Percentiles rank a stretch among this genome's conserved stretches.
phyloP scores from a whole-genome alignment of 345 rosid species.

The rapeseed (Brassica napus) region DNA sequence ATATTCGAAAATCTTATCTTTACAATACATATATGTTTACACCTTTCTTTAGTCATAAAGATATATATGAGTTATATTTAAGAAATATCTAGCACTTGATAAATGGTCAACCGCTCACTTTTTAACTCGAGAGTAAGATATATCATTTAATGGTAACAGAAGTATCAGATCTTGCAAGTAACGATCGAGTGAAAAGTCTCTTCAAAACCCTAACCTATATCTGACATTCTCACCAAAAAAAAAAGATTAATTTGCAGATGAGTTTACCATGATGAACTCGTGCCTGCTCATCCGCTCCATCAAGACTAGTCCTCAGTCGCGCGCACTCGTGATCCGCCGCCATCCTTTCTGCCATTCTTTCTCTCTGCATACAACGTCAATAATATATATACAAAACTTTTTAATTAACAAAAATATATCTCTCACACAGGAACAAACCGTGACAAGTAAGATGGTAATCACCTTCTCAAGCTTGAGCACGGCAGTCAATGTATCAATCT shows the following conservation, averaged over 20 bases:
- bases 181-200: not conserved
- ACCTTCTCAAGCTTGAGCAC: conserved; percentile 8
- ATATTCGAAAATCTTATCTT: not conserved
- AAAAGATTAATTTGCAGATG: not conserved
- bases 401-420: not conserved
- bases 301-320: conserved; percentile 50
- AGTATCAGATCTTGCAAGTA: not conserved
- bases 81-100: not conserved
- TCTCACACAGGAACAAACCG: too few relatives aligned
- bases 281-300: conserved; percentile 64
- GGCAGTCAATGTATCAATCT: not conserved
- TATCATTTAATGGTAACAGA: not conserved
- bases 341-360: too few relatives aligned
- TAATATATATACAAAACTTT: not conserved
- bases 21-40: not conserved
- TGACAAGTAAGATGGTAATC: too few relatives aligned
- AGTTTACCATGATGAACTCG: conserved; percentile 58
- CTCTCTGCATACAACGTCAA: not conserved
- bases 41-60: not conserved
- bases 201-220: not conserved
- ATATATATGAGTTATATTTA: not conserved
- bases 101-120: not conserved
- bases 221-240: not conserved
- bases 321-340: not conserved
- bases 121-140: not conserved